Percentiles rank a stretch among this genome's conserved stretches.
phyloP scores from a whole-genome alignment of 2,329 filamentous ascomycete genomes.

The Phialophora verrucosa region DNA sequence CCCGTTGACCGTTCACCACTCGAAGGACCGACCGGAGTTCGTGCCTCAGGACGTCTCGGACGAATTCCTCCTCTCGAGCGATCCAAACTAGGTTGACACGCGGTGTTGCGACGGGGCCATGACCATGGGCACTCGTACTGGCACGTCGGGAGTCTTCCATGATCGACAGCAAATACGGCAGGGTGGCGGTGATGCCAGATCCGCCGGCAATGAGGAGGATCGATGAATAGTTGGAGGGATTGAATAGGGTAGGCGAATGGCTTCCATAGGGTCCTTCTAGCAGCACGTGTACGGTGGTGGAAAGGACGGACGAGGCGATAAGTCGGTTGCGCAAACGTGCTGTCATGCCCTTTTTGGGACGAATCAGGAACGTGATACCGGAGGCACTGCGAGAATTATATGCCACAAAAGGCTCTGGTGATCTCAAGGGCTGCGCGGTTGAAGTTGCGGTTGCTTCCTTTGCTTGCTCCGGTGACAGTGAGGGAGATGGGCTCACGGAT shows the following conservation, averaged over 20 bases:
- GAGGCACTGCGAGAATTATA: neutral
- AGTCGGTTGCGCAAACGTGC: constrained; percentile 1
- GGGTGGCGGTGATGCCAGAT: neutral
- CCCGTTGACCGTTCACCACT: neutral
- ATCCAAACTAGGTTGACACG: constrained; percentile 2
- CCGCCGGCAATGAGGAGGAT: constrained; percentile 1
- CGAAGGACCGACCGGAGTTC: neutral
- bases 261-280: constrained; percentile 3
- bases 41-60: constrained; percentile 1
- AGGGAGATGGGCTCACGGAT: neutral
- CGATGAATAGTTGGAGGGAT: neutral
- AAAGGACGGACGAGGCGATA: neutral
- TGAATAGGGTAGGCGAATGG: neutral
- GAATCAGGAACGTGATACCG: constrained; percentile 1
- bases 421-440: neutral
- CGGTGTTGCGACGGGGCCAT: neutral
- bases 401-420: neutral
- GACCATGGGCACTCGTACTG: neutral
- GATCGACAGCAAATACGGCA: neutral
- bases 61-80: neutral
- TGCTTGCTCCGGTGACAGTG: neutral
- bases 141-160: neutral
- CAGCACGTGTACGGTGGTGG: neutral
- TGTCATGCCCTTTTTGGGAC: neutral
- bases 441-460: neutral